Evolutionary conservation across 768 basidiomycete species (phyloP), one percentile per base, ranked within the genome.

Genomic region (Xerocomus potaroensis): DNA sequence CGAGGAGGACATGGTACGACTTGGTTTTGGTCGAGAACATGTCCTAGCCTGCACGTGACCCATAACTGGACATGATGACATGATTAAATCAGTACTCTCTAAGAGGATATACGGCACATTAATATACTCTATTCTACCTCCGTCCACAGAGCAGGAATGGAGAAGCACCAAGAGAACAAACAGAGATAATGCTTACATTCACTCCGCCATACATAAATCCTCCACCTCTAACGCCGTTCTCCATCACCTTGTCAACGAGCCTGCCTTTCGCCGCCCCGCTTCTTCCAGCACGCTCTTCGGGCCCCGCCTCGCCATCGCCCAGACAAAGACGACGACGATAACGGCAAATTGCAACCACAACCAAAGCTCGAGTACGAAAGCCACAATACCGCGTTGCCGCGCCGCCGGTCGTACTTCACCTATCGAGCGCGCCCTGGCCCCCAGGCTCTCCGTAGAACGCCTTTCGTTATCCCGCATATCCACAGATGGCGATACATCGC

Each of bases 301-400:
- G 3, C 90, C 88, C 16, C 79, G 73, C 65, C 73, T 80, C 48
- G 87, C 86, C 82, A 90, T 86, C 27, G 85, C 79, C 75, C 80
- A 89, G 44, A 92, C 62, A 64, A 91, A 91, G 43, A 90, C 81
- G 33, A 83, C 45, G 26, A 91, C 73, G 52, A 92, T 80, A 50
- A 90, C 72, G 8, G 64, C 70, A 59, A 91, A 90, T 64, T 92
- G 90, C 49, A 90, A 62, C 87, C 88, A 89, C 52, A 91, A 64
- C 90, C 90, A 91, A 18, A 87, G 61, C 67, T 89, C 85, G 40
- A 91, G 56, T 53, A 90, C 62, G 40, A 84, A 66, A 32, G 61
- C 67, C 27, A 69, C 67, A 18, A 72, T 50, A 7, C 65, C 58
- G 6, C 71, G 67, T 14, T 64, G 58, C 47, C 61, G 64, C 0